These are phyloP conservation scores for Colletotrichum graminicola DNA, from an alignment of 2,329 filamentous ascomycete genomes.

Conservation along the genomic window DNA sequence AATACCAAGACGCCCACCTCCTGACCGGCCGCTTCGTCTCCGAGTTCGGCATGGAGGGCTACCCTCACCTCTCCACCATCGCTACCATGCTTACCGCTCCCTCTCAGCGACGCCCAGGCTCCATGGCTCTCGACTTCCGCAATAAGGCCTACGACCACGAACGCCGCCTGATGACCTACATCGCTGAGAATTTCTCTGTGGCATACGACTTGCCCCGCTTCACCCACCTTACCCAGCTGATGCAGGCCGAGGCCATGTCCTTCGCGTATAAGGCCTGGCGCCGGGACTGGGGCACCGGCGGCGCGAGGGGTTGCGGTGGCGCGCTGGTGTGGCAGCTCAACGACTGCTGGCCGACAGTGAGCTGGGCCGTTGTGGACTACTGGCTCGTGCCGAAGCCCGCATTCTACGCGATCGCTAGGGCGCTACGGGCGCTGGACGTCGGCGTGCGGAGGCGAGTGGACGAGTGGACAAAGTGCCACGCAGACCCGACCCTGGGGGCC, in stretches of 20 bases:
- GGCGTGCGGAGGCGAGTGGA: constrained; percentile 62
- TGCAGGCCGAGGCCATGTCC: constrained; percentile 65
- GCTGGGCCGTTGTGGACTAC: constrained; percentile 69
- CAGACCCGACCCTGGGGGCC: constrained; percentile 54
- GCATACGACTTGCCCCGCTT: constrained; percentile 75
- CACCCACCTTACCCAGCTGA: constrained; percentile 75
- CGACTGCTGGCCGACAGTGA: constrained; percentile 77
- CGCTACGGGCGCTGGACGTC: constrained; percentile 70
- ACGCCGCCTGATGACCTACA: constrained; percentile 78
- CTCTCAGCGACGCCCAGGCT: constrained; percentile 72
- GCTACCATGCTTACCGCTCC: constrained; percentile 70
- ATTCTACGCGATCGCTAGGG: constrained; percentile 59
- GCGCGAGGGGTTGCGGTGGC: constrained; percentile 70
- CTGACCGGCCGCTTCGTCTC: constrained; percentile 82
- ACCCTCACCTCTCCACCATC: constrained; percentile 80
- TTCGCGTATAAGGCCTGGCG: constrained; percentile 69
- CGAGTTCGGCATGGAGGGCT: constrained; percentile 87
- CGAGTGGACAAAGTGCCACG: constrained; percentile 60
- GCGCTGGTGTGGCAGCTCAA: constrained; percentile 78
- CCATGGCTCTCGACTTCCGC: constrained; percentile 81
- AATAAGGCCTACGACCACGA: constrained; percentile 87
- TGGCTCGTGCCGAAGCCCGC: constrained; percentile 41
- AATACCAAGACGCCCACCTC: constrained; percentile 80
- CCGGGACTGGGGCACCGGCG: constrained; percentile 71
- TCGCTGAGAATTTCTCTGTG: constrained; percentile 77